These are phyloP conservation scores for Vitis hybrid DNA, from an alignment of 177 flowering plant genomes.

Conservation along the genomic window DNA sequence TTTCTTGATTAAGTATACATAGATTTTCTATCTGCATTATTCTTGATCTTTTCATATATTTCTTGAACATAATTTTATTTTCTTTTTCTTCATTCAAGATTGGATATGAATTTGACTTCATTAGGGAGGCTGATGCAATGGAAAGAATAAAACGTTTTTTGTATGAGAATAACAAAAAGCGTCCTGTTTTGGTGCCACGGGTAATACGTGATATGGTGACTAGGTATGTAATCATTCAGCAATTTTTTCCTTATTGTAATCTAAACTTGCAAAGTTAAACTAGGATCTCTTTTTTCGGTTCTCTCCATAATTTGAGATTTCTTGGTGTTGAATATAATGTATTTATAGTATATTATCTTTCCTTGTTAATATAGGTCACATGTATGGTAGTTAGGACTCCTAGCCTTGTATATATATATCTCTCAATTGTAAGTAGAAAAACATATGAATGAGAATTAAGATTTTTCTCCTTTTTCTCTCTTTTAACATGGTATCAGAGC, in stretches of 20 bases:
- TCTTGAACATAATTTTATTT: neutral
- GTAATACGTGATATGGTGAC: slow-evolving; percentile 55
- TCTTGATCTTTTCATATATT: neutral
- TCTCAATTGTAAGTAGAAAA: too few species aligned
- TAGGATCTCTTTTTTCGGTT: neutral
- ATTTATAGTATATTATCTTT: too few species aligned
- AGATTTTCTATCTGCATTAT: neutral
- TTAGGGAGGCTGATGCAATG: slow-evolving; percentile 91
- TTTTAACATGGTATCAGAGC: too few species aligned
- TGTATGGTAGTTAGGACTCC: too few species aligned
- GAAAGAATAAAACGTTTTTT: slow-evolving; percentile 64
- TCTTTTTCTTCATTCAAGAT: slow-evolving; percentile 45
- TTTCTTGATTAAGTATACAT: neutral
- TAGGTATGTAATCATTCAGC: slow-evolving; percentile 41
- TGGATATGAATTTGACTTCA: slow-evolving; percentile 91
- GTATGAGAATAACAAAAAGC: slow-evolving; percentile 56
- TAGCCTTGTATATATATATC: too few species aligned
- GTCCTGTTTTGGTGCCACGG: slow-evolving; percentile 81
- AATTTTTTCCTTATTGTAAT: slow-evolving; percentile 2
- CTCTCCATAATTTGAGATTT: neutral
- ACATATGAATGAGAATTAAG: too few species aligned
- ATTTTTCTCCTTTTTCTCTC: too few species aligned
- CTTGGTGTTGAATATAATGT: too few species aligned
- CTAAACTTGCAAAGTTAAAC: neutral
- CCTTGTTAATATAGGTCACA: too few species aligned